Base-by-base conservation (phyloP, 495 filamentous ascomycete species). In the Xylaria bambusicola region DNA sequence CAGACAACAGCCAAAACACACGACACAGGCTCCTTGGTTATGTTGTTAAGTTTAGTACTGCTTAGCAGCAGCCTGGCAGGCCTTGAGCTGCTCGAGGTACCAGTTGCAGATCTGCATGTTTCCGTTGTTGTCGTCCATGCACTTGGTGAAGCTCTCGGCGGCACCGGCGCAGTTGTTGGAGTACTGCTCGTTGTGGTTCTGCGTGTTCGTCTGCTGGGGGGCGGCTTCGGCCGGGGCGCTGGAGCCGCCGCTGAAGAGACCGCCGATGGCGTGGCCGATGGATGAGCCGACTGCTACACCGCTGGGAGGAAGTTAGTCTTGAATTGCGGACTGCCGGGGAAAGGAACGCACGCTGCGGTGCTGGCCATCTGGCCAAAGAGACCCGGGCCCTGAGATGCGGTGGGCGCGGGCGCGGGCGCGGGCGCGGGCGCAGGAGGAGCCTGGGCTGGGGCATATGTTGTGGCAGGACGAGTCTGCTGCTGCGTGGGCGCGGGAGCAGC, bases 21-120 rank as follows among this genome's bases (percentile, higher is more conserved):
- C 15, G 9, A n/a, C 17, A 36, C 2, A 15, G 49, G 17, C 15
- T 3, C 1, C 1, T 9, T 29, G 27, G 36, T 3, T 15, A 3
- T 15, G 5, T 33, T 3, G 36, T 13, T 38, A 6, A 47, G 20
- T 57, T 74, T 90, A 97, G 80, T 95, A 96, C 72, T 87, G 88
- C 75, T 81, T 88, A 52, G 93, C 90, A 66, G 93, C 91, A 66
- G 81, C 77, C 83, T 98, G 93, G 83, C 93, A 98, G 51, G 93
- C 91, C 83, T 97, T 96, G 73, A 98, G 80, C 84, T 98, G 94
- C 75, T 98, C 93, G 66, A 98, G 75, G 73, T 98, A 98, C 94
- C 94, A 98, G 62, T 87, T 86, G 78, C 94, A 98, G 67, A 96
- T 96, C 73, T 89, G 87, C 88, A 98, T 86, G 73, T 94, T 88